phyloP scores from a whole-genome alignment of 1,284 basidiomycete species.

The Pseudozyma sp. region DNA sequence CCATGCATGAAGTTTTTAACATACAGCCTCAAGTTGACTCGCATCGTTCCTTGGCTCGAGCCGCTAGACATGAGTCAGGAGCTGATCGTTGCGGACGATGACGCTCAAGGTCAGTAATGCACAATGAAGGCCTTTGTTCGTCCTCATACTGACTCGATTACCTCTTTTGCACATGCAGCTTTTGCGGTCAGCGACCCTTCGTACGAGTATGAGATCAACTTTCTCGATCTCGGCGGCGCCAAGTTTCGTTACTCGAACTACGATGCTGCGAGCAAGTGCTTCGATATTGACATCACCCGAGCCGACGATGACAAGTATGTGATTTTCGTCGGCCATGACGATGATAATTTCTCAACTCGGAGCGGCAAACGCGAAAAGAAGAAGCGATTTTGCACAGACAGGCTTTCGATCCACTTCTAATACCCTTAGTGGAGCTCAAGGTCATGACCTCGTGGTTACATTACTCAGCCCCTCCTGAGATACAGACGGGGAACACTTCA shows the following conservation, averaged over 20 bases:
- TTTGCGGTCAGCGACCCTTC: slow-evolving; percentile 8
- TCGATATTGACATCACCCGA: background rate
- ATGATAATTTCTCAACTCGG: no score
- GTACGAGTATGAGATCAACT: slow-evolving; percentile 12
- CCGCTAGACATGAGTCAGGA: slow-evolving; percentile 8
- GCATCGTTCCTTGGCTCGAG: slow-evolving; percentile 16
- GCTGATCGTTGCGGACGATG: background rate
- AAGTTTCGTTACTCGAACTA: slow-evolving; percentile 19
- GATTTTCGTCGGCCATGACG: slow-evolving; percentile 3
- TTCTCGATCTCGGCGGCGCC: background rate
- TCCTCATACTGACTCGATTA: background rate
- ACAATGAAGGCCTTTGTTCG: background rate
- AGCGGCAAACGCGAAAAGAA: no score
- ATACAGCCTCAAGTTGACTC: background rate
- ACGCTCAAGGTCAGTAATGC: slow-evolving; percentile 2
- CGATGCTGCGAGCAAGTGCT: slow-evolving; percentile 8
- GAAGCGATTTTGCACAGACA: no score
- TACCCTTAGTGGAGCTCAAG: no score
- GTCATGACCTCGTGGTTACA: no score
- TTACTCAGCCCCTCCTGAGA: no score
- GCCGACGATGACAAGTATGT: background rate
- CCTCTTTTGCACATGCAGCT: background rate
- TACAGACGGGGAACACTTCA: no score
- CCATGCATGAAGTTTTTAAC: slow-evolving; percentile 9
- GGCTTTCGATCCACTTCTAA: no score